phyloP scores from a whole-genome alignment of 441 rosid genomes.

The Geranium incanum region DNA sequence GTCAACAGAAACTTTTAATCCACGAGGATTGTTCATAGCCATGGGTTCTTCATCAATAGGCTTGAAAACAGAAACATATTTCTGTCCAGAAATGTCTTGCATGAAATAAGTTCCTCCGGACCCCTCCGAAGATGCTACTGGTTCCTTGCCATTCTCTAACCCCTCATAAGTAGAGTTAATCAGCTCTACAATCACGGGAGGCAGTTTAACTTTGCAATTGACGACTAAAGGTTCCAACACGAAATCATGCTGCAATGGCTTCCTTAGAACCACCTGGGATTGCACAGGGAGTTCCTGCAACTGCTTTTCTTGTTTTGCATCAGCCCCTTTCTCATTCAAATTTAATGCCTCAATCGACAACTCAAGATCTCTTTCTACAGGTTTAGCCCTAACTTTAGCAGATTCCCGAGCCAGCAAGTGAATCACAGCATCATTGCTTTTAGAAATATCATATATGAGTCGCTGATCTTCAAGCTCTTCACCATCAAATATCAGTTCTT shows the following conservation, averaged over 20 bases:
- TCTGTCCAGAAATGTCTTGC: conserved; percentile 53
- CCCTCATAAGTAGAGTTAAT: conserved; percentile 50
- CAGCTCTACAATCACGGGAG: conserved; percentile 47
- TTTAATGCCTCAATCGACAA: conserved; percentile 42
- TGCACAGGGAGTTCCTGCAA: background rate
- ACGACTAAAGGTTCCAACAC: conserved; percentile 45
- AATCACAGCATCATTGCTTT: conserved; percentile 54
- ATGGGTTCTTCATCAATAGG: conserved; percentile 86
- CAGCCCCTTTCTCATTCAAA: conserved; percentile 23
- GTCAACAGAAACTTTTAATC: conserved; percentile 48
- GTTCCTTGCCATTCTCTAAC: conserved; percentile 51
- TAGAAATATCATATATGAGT: conserved; percentile 46
- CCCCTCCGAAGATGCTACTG: conserved; percentile 68
- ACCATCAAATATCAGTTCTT: conserved; percentile 63
- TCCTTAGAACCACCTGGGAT: too few relatives aligned
- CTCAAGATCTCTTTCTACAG: conserved; percentile 45
- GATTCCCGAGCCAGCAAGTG: conserved; percentile 66
- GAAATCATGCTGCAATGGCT: conserved; percentile 18
- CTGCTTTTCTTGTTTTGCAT: background rate
- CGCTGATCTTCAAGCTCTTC: conserved; percentile 60
- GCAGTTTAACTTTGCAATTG: conserved; percentile 38
- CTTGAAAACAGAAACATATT: conserved; percentile 68
- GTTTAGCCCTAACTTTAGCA: conserved; percentile 49
- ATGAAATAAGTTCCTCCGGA: conserved; percentile 76
- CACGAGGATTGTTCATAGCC: conserved; percentile 77